phyloP scores from a whole-genome alignment of 345 rosid genomes.

The Clarkia xantiana region DNA sequence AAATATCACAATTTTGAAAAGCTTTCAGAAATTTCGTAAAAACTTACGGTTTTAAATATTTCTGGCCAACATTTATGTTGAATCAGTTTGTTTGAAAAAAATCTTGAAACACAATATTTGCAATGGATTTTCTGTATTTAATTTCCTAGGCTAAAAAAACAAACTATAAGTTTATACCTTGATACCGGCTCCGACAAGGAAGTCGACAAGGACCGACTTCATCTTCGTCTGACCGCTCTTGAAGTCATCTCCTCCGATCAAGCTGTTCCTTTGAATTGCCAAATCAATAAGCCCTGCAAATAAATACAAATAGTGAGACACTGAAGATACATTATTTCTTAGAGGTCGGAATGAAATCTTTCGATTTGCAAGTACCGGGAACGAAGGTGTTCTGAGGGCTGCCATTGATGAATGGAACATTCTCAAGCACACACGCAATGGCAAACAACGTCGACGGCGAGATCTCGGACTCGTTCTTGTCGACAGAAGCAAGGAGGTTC shows the following conservation, averaged over 20 bases:
- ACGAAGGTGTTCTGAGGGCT: slow-evolving; percentile 98
- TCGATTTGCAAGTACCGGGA: slow-evolving; percentile 48
- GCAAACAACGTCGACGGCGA: slow-evolving; percentile 91
- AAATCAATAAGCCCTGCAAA: slow-evolving; percentile 74
- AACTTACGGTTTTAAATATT: no score
- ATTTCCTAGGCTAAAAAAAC: no score
- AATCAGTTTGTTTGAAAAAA: no score
- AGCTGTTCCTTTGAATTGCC: slow-evolving; percentile 63
- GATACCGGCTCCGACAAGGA: slow-evolving; percentile 96
- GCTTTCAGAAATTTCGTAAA: no score
- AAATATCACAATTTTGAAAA: no score
- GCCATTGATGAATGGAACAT: slow-evolving; percentile 91
- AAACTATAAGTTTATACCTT: slow-evolving; percentile 35
- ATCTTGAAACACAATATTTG: no score
- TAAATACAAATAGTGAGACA: background rate
- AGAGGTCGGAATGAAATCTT: no score
- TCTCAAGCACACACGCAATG: slow-evolving; percentile 76
- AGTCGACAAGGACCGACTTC: slow-evolving; percentile 88
- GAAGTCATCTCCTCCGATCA: slow-evolving; percentile 98
- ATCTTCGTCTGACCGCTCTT: slow-evolving; percentile 99
- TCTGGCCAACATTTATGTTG: no score
- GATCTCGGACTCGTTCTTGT: slow-evolving; percentile 73
- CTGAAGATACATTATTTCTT: no score
- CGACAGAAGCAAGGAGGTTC: slow-evolving; percentile 72
- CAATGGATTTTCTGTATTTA: no score